Conservation (phyloP, 345 rosid genomes). For the Hibiscus mutabilis region DNA sequence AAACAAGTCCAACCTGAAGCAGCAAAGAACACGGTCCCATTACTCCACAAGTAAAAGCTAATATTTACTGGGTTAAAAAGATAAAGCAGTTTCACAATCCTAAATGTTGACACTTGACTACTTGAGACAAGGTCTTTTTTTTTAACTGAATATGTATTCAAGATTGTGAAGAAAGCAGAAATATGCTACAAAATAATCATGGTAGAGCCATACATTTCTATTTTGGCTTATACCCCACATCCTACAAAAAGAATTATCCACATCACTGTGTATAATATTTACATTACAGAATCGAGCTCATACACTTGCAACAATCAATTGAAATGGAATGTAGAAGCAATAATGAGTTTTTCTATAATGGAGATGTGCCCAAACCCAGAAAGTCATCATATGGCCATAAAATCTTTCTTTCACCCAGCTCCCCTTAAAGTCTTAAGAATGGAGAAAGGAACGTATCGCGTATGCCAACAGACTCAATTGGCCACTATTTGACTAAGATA, state of each 20-base stretch:
- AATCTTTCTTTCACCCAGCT: neutral
- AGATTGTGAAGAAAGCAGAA: neutral
- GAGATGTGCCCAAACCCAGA: neutral
- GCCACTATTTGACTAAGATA: neutral
- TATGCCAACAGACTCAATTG: neutral
- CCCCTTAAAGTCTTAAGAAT: neutral
- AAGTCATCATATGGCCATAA: neutral
- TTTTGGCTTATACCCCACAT: neutral
- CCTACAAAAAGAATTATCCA: neutral
- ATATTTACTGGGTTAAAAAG: neutral
- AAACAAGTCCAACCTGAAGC: constrained; percentile 90
- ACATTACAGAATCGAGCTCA: neutral
- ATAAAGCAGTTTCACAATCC: neutral
- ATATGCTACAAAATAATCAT: neutral
- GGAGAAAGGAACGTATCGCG: neutral
- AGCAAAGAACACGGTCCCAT: constrained; percentile 14
- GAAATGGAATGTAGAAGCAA: constrained; percentile 2
- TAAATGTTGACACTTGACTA: neutral
- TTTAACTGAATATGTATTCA: neutral
- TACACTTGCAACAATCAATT: neutral
- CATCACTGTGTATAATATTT: neutral
- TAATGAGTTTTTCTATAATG: neutral
- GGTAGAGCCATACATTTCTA: neutral
- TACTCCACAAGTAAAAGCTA: neutral
- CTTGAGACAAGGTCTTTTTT: neutral